Percentiles rank a stretch among this genome's conserved stretches.
Evolutionary conservation across 306 rosid genomes (phyloP).

Genomic region (Morella rubra): DNA sequence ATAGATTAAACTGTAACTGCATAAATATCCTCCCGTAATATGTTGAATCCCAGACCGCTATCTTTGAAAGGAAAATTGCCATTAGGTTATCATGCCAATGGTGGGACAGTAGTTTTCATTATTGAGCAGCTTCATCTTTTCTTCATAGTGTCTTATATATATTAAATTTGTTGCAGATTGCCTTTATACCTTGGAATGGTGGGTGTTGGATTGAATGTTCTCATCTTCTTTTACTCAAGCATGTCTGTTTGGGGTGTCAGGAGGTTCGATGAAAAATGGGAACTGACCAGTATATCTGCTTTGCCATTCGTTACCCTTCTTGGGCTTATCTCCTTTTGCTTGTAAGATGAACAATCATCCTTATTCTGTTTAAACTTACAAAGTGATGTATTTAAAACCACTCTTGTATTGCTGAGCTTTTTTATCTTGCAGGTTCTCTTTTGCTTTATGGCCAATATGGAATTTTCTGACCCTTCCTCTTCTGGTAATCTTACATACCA

Average conservation of each 20-base stretch:
- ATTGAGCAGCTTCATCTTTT: background rate
- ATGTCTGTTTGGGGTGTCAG: conserved; percentile 68
- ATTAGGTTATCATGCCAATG: background rate
- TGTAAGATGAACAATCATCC: conserved; percentile 51
- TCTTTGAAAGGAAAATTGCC: background rate
- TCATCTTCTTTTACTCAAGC: conserved; percentile 79
- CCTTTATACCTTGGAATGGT: conserved; percentile 89
- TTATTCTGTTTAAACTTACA: conserved; percentile 13
- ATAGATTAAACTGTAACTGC: background rate
- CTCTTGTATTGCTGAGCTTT: conserved; percentile 34
- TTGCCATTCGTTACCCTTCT: conserved; percentile 74
- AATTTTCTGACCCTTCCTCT: conserved; percentile 91
- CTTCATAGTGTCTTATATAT: conserved; percentile 25
- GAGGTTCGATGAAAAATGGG: conserved; percentile 91
- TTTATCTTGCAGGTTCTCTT: conserved; percentile 55
- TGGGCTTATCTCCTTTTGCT: conserved; percentile 83
- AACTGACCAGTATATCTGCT: conserved; percentile 64
- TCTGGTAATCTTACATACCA: conserved; percentile 55
- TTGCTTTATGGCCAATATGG: conserved; percentile 98
- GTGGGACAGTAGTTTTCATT: background rate
- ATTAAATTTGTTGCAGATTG: conserved; percentile 60
- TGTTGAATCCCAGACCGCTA: background rate
- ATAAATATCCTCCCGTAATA: no score
- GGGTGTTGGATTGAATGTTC: conserved; percentile 63
- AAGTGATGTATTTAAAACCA: conserved; percentile 7